Percentiles rank a stretch among this genome's conserved stretches.
Conservation (phyloP, 169 alveolate species). For the Theileria orientalis region DNA sequence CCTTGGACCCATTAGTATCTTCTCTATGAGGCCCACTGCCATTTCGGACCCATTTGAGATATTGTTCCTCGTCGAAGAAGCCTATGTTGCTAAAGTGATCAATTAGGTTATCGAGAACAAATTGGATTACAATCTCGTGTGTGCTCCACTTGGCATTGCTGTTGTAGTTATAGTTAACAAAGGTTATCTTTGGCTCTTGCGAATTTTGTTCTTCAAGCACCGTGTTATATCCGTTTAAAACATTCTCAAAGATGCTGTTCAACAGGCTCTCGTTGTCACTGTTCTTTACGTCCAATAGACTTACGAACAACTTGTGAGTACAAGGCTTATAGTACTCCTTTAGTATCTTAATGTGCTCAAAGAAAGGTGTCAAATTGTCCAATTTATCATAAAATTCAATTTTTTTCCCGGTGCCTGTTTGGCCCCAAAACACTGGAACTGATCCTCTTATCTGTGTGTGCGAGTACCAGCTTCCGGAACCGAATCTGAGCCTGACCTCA, state of each 20-base stretch:
- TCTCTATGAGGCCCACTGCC: no score
- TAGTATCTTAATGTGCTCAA: constrained; percentile 53
- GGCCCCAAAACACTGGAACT: constrained; percentile 95
- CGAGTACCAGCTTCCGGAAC: constrained; percentile 57
- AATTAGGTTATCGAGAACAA: constrained; percentile 32
- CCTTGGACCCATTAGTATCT: neutral
- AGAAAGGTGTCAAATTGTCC: constrained; percentile 8
- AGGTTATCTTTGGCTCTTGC: no score
- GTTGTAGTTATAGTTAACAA: constrained; percentile 52
- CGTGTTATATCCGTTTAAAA: constrained; percentile 5
- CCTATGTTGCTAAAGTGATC: constrained; percentile 38
- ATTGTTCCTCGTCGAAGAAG: no score
- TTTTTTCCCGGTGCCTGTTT: constrained; percentile 76
- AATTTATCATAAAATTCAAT: constrained; percentile 16
- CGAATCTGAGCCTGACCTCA: constrained; percentile 83
- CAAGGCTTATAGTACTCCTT: constrained; percentile 70
- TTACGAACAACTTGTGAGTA: constrained; percentile 66
- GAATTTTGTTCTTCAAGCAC: no score
- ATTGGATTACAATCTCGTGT: constrained; percentile 54
- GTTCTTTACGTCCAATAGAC: constrained; percentile 72
- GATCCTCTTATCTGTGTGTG: constrained; percentile 87
- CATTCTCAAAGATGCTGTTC: constrained; percentile 65
- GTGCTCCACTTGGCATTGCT: constrained; percentile 64
- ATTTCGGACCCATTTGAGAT: no score
- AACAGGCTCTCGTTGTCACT: constrained; percentile 72